phyloP scores from a whole-genome alignment of 2,329 filamentous ascomycete genomes.

The Diplodia sapinea region DNA sequence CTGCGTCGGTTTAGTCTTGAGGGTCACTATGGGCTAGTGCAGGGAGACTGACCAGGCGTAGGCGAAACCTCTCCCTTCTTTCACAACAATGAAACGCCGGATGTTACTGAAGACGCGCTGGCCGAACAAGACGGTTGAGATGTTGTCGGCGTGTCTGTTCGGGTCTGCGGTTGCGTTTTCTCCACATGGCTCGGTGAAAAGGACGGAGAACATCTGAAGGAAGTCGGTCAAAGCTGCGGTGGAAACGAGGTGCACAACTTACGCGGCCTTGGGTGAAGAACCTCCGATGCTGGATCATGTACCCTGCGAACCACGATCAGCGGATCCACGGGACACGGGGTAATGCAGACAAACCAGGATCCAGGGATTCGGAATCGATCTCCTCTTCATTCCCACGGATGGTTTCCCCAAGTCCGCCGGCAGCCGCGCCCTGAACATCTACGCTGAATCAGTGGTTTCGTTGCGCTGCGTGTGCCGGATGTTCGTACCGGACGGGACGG shows the following conservation, averaged over 20 bases:
- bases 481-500: not conserved
- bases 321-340: not conserved
- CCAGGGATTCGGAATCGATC: not conserved
- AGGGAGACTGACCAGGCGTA: constrained; percentile 36
- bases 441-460: not conserved
- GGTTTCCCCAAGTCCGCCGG: not conserved
- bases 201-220: constrained; percentile 17
- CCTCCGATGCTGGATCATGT: constrained; percentile 8
- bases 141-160: not conserved
- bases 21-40: not conserved
- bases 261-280: constrained; percentile 20
- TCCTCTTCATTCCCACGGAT: not conserved
- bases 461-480: not conserved
- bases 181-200: constrained; percentile 21
- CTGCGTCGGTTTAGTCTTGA: constrained; percentile 36
- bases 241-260: not conserved
- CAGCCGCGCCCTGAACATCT: not conserved
- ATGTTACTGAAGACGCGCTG: constrained; percentile 37
- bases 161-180: constrained; percentile 1
- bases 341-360: not conserved
- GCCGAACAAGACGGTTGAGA: constrained; percentile 33
- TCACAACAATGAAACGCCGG: constrained; percentile 40
- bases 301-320: not conserved
- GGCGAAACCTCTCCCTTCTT: constrained; percentile 35
- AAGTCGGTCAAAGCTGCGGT: not conserved